phyloP scores from a whole-genome alignment of 1,284 basidiomycete genomes.

The Xerocomus nothofagi region DNA sequence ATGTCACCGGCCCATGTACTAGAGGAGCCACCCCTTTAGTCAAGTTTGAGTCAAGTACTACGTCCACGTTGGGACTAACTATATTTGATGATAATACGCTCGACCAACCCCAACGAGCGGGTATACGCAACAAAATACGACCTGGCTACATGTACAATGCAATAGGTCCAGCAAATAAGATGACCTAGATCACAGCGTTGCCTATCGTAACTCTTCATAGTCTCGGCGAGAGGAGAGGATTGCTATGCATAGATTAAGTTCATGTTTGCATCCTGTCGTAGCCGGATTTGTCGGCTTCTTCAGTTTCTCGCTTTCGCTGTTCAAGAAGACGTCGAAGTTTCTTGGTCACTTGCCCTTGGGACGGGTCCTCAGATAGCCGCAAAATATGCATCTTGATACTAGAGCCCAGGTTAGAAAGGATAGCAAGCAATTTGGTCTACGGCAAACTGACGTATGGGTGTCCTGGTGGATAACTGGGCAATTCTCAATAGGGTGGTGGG shows the following conservation, averaged over 20 bases:
- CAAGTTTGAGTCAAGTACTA: too few relatives aligned
- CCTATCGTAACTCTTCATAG: constrained; percentile 7
- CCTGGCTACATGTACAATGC: constrained; percentile 8
- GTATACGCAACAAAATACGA: neutral
- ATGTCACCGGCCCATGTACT: too few relatives aligned
- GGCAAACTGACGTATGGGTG: constrained; percentile 45
- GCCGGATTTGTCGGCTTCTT: neutral
- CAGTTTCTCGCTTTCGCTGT: constrained; percentile 38
- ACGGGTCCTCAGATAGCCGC: constrained; percentile 45
- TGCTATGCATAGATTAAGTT: neutral
- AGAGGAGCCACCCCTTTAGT: constrained; percentile 30
- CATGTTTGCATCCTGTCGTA: constrained; percentile 7
- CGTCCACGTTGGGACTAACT: too few relatives aligned
- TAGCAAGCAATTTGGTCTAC: neutral
- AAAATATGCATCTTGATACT: constrained; percentile 51
- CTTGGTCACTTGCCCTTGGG: constrained; percentile 38
- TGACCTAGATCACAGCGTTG: constrained; percentile 19
- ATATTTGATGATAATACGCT: too few relatives aligned
- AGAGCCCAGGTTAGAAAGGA: constrained; percentile 13
- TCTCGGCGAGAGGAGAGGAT: neutral
- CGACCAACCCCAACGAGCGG: neutral
- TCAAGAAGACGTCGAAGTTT: constrained; percentile 46
- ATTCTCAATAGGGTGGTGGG: constrained; percentile 47
- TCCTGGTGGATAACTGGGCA: constrained; percentile 55
- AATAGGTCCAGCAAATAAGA: constrained; percentile 12